Percentiles rank a stretch among this genome's conserved stretches.
Conservation (phyloP, 2,329 filamentous ascomycete genomes). For the Trichophyton benhamiae region DNA sequence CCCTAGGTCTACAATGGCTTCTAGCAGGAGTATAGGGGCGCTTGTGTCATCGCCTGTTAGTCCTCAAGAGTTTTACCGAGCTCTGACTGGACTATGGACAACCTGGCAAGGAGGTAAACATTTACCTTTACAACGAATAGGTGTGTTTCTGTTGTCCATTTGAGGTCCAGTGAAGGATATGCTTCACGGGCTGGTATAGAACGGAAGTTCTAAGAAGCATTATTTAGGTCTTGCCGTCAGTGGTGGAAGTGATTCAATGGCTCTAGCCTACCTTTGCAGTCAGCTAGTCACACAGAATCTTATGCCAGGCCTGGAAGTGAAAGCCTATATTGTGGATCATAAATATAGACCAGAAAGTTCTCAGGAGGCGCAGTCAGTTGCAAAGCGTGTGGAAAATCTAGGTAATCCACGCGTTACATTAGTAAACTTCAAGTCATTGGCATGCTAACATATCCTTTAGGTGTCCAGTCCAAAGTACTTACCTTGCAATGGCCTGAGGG, state of each 20-base stretch:
- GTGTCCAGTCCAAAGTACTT: conserved; percentile 26
- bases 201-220: not conserved
- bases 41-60: conserved; percentile 22
- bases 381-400: conserved; percentile 32
- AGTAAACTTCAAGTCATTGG: not conserved
- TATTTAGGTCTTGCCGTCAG: conserved; percentile 65
- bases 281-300: conserved; percentile 27
- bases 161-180: not conserved
- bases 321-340: conserved; percentile 52
- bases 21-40: not conserved
- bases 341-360: conserved; percentile 43
- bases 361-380: conserved; percentile 43
- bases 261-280: conserved; percentile 63
- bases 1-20: not conserved
- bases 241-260: conserved; percentile 97
- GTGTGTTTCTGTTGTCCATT: conserved; percentile 1
- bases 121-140: conserved; percentile 5
- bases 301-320: conserved; percentile 24
- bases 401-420: conserved; percentile 21
- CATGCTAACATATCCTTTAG: conserved; percentile 15
- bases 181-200: not conserved
- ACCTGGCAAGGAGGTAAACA: conserved; percentile 34
- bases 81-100: conserved; percentile 27
- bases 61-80: conserved; percentile 36
- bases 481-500: conserved; percentile 42